A percentile compares a stretch with the other conserved stretches of the same genome.
These are phyloP conservation scores for Epicoccum sorghinum DNA, from an alignment of 2,329 filamentous ascomycete species.

Conservation along the genomic window DNA sequence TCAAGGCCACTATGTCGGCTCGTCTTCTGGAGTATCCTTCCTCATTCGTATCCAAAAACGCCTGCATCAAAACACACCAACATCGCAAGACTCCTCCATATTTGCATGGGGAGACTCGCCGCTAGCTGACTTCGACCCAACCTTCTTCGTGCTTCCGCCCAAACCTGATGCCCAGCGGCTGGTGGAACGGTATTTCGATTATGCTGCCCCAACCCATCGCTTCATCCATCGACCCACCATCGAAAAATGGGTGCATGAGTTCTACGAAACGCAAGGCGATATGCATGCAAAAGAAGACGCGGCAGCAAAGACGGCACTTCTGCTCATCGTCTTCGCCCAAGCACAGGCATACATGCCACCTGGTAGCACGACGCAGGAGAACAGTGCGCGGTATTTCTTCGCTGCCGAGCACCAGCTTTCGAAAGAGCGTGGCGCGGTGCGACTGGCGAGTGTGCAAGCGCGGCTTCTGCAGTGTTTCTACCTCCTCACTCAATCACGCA, in stretches of 20 bases:
- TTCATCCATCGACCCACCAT: conserved; percentile 63
- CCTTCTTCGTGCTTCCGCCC: conserved; percentile 51
- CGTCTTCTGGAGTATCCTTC: conserved; percentile 57
- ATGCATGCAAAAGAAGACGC: conserved; percentile 51
- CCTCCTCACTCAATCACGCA: conserved; percentile 63
- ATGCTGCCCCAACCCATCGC: conserved; percentile 65
- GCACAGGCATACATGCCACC: conserved; percentile 52
- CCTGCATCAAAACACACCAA: conserved; percentile 50
- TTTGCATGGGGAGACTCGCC: conserved; percentile 60
- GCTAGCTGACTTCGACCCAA: conserved; percentile 52
- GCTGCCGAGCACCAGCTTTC: conserved; percentile 53
- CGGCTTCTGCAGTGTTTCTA: conserved; percentile 65
- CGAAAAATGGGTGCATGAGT: conserved; percentile 52
- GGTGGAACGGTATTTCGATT: conserved; percentile 64
- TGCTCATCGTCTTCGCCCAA: conserved; percentile 62
- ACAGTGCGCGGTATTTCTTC: conserved; percentile 52
- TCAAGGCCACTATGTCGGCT: conserved; percentile 57
- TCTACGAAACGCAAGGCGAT: conserved; percentile 53
- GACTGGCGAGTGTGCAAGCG: conserved; percentile 63
- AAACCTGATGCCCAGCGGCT: conserved; percentile 53
- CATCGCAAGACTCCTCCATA: conserved; percentile 51
- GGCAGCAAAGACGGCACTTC: conserved; percentile 52
- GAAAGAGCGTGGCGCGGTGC: conserved; percentile 60
- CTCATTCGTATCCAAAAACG: conserved; percentile 58
- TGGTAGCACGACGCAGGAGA: conserved; percentile 31